Conservation (phyloP, 2,329 filamentous ascomycete genomes). For the Hirsutella minnesotensis region DNA sequence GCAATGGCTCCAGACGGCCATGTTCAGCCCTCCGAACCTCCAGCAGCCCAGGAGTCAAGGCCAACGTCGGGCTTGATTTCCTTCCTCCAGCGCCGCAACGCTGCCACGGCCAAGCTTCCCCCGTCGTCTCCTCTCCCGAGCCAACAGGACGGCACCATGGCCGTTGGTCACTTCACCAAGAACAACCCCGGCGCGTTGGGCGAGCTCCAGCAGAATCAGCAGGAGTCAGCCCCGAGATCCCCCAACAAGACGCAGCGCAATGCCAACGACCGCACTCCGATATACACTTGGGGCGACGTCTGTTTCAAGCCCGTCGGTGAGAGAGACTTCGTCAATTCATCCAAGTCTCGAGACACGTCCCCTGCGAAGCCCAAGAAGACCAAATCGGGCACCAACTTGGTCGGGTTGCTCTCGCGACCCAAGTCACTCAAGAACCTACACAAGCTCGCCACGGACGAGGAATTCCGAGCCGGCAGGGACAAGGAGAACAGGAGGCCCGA, state of each 20-base stretch:
- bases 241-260: conserved; percentile 26
- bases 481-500: conserved; percentile 71
- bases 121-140: conserved; percentile 6
- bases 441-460: conserved; percentile 39
- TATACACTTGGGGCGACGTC: conserved; percentile 21
- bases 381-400: conserved; percentile 77
- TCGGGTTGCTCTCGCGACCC: conserved; percentile 59
- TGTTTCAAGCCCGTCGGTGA: conserved; percentile 29
- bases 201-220: conserved; percentile 46
- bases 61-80: conserved; percentile 34
- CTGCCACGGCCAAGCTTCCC: conserved; percentile 27
- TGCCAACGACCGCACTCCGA: conserved; percentile 15
- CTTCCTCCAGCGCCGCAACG: conserved; percentile 37
- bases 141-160: conserved; percentile 12
- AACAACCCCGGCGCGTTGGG: conserved; percentile 34
- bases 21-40: conserved; percentile 5
- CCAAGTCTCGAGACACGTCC: conserved; percentile 17
- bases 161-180: conserved; percentile 21
- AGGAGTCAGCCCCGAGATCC: conserved; percentile 26
- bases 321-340: conserved; percentile 25
- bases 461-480: conserved; percentile 43
- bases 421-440: conserved; percentile 61
- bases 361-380: conserved; percentile 60
- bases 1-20: conserved; percentile 9
- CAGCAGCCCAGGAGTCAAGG: conserved; percentile 29